Conservation (phyloP, 805 yeast genomes). For the Schwanniomyces vanrijiae region DNA sequence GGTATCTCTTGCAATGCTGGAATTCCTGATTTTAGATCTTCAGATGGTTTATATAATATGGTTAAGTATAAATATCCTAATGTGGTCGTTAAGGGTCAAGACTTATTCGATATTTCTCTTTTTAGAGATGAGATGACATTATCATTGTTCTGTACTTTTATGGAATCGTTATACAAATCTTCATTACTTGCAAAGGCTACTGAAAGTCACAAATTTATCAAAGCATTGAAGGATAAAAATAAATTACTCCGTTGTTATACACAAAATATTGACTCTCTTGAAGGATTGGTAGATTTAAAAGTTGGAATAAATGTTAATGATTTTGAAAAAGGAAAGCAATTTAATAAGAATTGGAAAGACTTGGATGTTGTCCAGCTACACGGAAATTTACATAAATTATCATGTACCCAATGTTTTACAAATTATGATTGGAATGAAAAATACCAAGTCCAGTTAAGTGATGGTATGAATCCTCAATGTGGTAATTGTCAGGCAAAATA, state of each 20-base stretch:
- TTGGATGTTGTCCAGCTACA: conserved; percentile 85
- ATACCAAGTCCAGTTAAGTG: conserved; percentile 44
- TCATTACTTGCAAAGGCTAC: conserved; percentile 76
- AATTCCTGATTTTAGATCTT: conserved; percentile 90
- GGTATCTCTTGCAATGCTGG: conserved; percentile 97
- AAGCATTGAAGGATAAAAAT: conserved; percentile 55
- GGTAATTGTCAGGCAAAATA: conserved; percentile 60
- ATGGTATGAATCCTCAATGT: conserved; percentile 78
- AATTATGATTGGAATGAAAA: conserved; percentile 62
- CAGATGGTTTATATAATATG: conserved; percentile 77
- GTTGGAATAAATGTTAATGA: conserved; percentile 49
- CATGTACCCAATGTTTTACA: conserved; percentile 71
- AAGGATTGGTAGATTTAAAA: conserved; percentile 60
- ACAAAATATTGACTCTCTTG: conserved; percentile 92
- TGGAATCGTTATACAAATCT: conserved; percentile 73
- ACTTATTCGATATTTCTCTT: conserved; percentile 82
- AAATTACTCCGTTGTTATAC: conserved; percentile 86
- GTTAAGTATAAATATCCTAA: conserved; percentile 64
- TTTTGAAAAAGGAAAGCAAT: conserved; percentile 22
- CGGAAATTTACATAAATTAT: conserved; percentile 76
- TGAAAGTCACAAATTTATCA: conserved; percentile 76
- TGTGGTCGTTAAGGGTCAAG: conserved; percentile 77
- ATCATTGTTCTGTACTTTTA: conserved; percentile 79
- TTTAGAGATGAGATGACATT: conserved; percentile 69
- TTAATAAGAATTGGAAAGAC: conserved; percentile 53